A percentile compares a stretch with the other conserved stretches of the same genome.
Conservation (phyloP, 169 alveolate species). For the Amoebophrya sp. region DNA sequence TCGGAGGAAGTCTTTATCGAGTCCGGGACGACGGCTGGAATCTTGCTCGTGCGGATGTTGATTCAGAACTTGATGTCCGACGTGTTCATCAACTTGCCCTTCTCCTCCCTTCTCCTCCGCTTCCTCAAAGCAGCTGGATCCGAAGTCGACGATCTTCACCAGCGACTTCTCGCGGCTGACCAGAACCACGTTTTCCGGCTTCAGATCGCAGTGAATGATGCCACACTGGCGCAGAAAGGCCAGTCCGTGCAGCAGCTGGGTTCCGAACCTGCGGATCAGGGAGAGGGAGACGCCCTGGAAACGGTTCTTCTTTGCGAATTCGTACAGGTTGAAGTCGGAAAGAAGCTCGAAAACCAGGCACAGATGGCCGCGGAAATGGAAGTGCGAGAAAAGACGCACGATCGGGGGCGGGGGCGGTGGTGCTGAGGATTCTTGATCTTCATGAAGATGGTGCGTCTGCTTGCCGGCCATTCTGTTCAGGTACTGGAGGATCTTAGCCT, state of each 20-base stretch:
- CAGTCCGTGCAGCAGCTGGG: conserved; percentile 43
- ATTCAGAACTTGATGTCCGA: too few species aligned
- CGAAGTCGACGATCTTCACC: conserved; percentile 47
- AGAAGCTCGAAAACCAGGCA: conserved; percentile 39
- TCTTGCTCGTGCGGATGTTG: too few species aligned
- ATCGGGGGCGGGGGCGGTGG: conserved; percentile 42
- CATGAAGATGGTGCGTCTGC: too few species aligned
- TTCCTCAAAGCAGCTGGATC: conserved; percentile 42
- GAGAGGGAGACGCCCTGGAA: conserved; percentile 40
- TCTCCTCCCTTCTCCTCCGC: too few species aligned
- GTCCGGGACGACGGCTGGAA: too few species aligned
- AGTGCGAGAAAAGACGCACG: conserved; percentile 30
- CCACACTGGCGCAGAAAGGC: conserved; percentile 35
- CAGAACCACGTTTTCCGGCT: conserved; percentile 60
- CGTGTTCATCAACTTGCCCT: too few species aligned
- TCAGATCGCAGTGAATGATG: conserved; percentile 60
- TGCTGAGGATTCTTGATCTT: too few species aligned
- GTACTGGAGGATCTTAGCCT: too few species aligned
- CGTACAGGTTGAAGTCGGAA: conserved; percentile 25
- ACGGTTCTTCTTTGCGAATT: conserved; percentile 14
- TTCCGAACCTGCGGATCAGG: conserved; percentile 44
- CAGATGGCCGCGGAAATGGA: conserved; percentile 31
- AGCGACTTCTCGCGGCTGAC: conserved; percentile 38
- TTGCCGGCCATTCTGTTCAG: too few species aligned
- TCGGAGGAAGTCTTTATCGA: too few species aligned